Conservation (phyloP, 106 monocot genomes). For the Dioscorea alata region DNA sequence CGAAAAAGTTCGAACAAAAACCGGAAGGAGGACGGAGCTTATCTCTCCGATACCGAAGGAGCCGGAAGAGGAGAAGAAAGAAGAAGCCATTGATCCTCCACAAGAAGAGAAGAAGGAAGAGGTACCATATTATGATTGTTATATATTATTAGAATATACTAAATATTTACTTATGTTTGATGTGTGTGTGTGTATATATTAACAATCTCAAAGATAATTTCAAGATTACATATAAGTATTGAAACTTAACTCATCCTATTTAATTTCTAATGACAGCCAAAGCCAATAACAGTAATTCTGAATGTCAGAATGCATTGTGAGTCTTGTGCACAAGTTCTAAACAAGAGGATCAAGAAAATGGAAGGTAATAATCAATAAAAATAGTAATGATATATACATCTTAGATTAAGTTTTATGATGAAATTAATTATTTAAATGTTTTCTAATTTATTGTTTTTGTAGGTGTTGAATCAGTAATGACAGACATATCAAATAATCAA, state of each 20-base stretch:
- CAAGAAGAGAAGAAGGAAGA: constrained; percentile 53
- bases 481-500: constrained; percentile 37
- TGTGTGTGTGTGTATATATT: too few species aligned
- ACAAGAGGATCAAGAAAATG: constrained; percentile 68
- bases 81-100: constrained; percentile 14
- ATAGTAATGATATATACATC: too few species aligned
- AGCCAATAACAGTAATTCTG: constrained; percentile 44
- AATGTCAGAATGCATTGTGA: constrained; percentile 84
- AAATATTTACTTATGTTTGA: too few species aligned
- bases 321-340: constrained; percentile 52
- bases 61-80: constrained; percentile 27
- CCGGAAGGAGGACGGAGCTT: constrained; percentile 51
- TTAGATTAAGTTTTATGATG: too few species aligned
- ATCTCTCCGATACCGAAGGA: constrained; percentile 61
- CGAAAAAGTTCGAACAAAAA: constrained; percentile 74
- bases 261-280: constrained; percentile 21
- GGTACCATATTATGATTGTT: not conserved
- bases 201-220: not conserved
- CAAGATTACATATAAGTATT: too few species aligned
- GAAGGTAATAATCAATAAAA: constrained; percentile 34
- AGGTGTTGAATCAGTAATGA: constrained; percentile 76
- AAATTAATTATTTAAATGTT: too few species aligned
- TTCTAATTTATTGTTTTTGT: not conserved
- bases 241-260: not conserved
- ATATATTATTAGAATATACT: too few species aligned